Conservation (phyloP, 129 eudicot genomes). For the Centella asiatica region DNA sequence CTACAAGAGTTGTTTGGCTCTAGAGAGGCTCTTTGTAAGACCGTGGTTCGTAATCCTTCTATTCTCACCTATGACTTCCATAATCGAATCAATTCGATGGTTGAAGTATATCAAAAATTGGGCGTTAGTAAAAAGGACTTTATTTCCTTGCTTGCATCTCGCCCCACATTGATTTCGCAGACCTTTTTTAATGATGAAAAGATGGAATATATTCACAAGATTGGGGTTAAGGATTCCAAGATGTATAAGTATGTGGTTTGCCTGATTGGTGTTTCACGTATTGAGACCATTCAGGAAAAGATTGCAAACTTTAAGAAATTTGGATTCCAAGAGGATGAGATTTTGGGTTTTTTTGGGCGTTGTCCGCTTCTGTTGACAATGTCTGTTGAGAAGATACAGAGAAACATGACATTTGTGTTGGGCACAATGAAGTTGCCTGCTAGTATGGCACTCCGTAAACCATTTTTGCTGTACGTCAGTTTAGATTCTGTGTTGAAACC, state of each 20-base stretch:
- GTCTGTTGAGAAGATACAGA: slow-evolving; percentile 62
- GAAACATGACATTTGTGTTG: slow-evolving; percentile 69
- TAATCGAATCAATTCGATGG: slow-evolving; percentile 33
- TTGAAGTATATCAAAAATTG: slow-evolving; percentile 39
- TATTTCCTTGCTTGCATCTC: slow-evolving; percentile 39
- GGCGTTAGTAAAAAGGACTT: slow-evolving; percentile 47
- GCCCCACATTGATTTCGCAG: slow-evolving; percentile 60
- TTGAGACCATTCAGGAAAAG: slow-evolving; percentile 60
- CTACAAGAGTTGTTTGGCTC: slow-evolving; percentile 51
- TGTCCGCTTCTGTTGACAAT: slow-evolving; percentile 57
- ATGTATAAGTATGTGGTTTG: slow-evolving; percentile 70
- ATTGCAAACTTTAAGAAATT: slow-evolving; percentile 56
- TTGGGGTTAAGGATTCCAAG: slow-evolving; percentile 44
- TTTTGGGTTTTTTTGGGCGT: slow-evolving; percentile 37
- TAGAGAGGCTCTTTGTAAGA: slow-evolving; percentile 38
- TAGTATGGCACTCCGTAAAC: slow-evolving; percentile 22
- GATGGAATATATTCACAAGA: slow-evolving; percentile 44
- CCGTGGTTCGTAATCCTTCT: slow-evolving; percentile 63
- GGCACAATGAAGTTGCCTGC: slow-evolving; percentile 60
- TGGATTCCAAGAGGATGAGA: slow-evolving; percentile 61
- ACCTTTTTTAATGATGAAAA: slow-evolving; percentile 45
- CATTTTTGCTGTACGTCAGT: slow-evolving; percentile 45
- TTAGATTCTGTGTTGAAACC: slow-evolving; percentile 58
- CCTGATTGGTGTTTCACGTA: slow-evolving; percentile 52
- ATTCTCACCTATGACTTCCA: slow-evolving; percentile 52